phyloP scores from a whole-genome alignment of 352 stramenopile genomes.

The Thraustochytrium sp. region DNA sequence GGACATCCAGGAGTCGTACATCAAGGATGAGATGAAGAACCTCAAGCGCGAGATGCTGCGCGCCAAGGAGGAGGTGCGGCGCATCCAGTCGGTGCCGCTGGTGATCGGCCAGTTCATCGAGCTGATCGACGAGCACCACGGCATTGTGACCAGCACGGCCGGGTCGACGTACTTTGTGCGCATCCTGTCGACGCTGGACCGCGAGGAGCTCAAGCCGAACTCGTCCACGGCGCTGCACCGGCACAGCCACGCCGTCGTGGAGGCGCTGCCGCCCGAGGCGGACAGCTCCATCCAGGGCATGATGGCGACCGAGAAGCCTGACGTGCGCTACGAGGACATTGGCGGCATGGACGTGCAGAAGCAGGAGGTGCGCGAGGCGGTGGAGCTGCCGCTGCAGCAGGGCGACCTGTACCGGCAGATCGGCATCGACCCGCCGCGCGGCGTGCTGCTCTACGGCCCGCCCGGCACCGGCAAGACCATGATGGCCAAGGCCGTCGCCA shows the following conservation, averaged over 20 bases:
- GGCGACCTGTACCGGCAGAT: slow-evolving; percentile 99
- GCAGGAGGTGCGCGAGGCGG: slow-evolving; percentile 93
- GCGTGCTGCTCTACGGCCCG: slow-evolving; percentile 59
- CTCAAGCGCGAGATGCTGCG: slow-evolving; percentile 97
- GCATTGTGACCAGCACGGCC: slow-evolving; percentile 88
- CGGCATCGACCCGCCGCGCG: slow-evolving; percentile 96
- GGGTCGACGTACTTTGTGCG: slow-evolving; percentile 98
- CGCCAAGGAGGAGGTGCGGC: slow-evolving; percentile 97
- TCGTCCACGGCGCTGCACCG: slow-evolving; percentile 95
- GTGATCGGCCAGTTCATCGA: slow-evolving; percentile 99
- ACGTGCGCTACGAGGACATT: slow-evolving; percentile 97
- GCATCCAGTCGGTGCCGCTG: slow-evolving; percentile 98
- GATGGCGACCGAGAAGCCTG: slow-evolving; percentile 94
- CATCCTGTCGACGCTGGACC: slow-evolving; percentile 95
- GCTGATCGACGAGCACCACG: slow-evolving; percentile 99
- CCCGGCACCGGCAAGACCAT: slow-evolving; percentile 91
- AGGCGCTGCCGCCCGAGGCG: slow-evolving; percentile 96
- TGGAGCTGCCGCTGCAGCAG: slow-evolving; percentile 97
- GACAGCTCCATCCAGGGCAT: slow-evolving; percentile 99
- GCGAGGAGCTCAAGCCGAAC: slow-evolving; percentile 97
- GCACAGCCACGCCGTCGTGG: slow-evolving; percentile 95
- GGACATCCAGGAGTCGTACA: slow-evolving; percentile 78
- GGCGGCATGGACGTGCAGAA: slow-evolving; percentile 99
- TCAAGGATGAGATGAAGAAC: slow-evolving; percentile 99
- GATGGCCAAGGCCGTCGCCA: slow-evolving; percentile 98